phyloP scores from a whole-genome alignment of 2,329 filamentous ascomycete species.

The Paracoccidioides lutzii region DNA sequence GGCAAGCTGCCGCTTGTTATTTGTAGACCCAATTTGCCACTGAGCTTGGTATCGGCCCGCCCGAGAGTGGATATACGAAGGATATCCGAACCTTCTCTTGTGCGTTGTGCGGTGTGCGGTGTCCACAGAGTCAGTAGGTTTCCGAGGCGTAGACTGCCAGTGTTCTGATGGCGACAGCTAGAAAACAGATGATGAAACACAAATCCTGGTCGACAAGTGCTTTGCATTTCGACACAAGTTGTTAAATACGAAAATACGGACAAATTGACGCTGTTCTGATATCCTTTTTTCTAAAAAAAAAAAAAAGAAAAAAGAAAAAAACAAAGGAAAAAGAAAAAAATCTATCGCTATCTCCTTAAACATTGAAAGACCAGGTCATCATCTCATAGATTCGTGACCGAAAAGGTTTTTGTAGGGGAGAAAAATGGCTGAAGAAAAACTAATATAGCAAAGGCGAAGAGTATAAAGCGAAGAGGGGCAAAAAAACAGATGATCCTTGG shows the following conservation, averaged over 20 bases:
- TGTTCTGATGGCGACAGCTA: too few species aligned
- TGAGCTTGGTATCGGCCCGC: neutral
- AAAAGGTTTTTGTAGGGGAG: neutral
- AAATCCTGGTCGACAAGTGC: neutral
- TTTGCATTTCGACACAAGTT: neutral
- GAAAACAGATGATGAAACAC: too few species aligned
- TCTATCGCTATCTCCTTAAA: conserved; percentile 4
- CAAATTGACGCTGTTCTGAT: neutral
- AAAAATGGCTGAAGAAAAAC: neutral
- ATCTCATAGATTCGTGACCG: conserved; percentile 4
- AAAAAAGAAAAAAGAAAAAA: too few species aligned
- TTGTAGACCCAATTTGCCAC: neutral
- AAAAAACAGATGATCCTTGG: neutral
- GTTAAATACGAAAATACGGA: neutral
- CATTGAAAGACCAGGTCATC: neutral
- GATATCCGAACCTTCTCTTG: too few species aligned
- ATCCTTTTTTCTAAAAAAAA: neutral
- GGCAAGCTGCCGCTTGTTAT: neutral
- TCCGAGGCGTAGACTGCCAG: too few species aligned
- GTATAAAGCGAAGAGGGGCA: neutral
- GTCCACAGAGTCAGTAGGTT: too few species aligned
- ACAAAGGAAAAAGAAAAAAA: neutral
- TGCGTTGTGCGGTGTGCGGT: too few species aligned
- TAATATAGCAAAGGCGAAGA: neutral
- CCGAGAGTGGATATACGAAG: too few species aligned